These are phyloP conservation scores for Nitzschia putrida DNA, from an alignment of 108 stramenopile genomes.

Conservation along the genomic window DNA sequence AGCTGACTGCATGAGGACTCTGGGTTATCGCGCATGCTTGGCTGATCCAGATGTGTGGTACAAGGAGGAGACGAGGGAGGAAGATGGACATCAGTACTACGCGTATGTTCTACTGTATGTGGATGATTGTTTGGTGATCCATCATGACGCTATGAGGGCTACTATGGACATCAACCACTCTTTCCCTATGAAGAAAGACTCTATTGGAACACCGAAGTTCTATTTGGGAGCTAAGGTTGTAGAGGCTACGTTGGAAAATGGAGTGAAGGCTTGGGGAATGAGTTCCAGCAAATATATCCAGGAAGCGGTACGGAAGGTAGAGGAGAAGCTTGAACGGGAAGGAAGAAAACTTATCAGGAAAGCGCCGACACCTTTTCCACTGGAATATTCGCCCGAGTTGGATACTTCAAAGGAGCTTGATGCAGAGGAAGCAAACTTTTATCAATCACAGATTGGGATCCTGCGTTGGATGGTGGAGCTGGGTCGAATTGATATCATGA, in stretches of 20 bases:
- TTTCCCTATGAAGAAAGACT: constrained; percentile 41
- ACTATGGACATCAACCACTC: constrained; percentile 40
- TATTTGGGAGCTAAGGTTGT: background rate
- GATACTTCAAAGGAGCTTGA: constrained; percentile 21
- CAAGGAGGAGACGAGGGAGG: constrained; percentile 10
- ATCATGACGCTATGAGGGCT: too few relatives aligned
- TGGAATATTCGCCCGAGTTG: constrained; percentile 13
- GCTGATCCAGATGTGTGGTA: too few relatives aligned
- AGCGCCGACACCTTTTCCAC: background rate
- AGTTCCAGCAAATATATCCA: too few relatives aligned
- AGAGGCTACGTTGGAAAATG: background rate
- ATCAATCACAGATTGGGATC: constrained; percentile 36
- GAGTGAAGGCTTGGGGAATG: background rate
- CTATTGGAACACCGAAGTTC: constrained; percentile 11
- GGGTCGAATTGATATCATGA: constrained; percentile 44
- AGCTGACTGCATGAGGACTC: too few relatives aligned
- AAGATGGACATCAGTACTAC: constrained; percentile 23
- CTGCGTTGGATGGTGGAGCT: too few relatives aligned
- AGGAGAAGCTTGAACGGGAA: too few relatives aligned
- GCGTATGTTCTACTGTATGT: too few relatives aligned
- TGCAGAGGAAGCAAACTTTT: constrained; percentile 21
- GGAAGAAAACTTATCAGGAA: background rate
- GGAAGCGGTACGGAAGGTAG: background rate
- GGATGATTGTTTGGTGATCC: constrained; percentile 16
- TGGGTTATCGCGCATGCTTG: constrained; percentile 41